A percentile compares a stretch with the other conserved stretches of the same genome.
Evolutionary conservation across 192 early-diverging fungal genomes (phyloP).

Genomic region (Coemansia asiatica): DNA sequence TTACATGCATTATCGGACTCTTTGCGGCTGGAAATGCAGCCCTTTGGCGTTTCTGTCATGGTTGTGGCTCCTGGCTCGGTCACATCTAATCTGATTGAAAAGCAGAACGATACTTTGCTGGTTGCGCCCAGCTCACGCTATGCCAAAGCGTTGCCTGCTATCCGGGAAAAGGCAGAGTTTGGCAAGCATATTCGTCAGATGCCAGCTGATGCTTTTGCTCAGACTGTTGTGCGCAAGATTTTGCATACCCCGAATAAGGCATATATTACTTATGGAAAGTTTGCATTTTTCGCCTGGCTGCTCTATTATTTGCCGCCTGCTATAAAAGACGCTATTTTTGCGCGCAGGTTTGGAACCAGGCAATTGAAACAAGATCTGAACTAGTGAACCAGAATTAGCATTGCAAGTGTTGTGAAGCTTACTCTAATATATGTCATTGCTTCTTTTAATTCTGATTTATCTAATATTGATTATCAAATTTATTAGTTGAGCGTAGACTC

Average conservation of each 20-base stretch:
- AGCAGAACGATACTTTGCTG: slow-evolving; percentile 21
- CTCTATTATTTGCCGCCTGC: slow-evolving; percentile 57
- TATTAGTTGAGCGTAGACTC: no score
- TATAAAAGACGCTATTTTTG: slow-evolving; percentile 54
- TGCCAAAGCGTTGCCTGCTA: slow-evolving; percentile 36
- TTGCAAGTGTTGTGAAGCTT: no score
- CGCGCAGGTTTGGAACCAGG: slow-evolving; percentile 46
- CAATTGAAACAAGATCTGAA: slow-evolving; percentile 17
- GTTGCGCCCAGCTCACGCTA: slow-evolving; percentile 51
- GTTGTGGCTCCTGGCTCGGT: slow-evolving; percentile 66
- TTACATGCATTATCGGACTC: slow-evolving; percentile 63
- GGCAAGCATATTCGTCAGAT: slow-evolving; percentile 56
- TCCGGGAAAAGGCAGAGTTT: slow-evolving; percentile 50
- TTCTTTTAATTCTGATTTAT: no score
- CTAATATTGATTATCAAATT: no score
- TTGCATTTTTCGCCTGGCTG: slow-evolving; percentile 33
- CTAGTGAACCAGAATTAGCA: slow-evolving; percentile 3
- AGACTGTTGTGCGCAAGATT: slow-evolving; percentile 52
- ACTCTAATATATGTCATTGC: no score
- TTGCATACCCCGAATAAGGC: slow-evolving; percentile 39
- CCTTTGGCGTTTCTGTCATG: slow-evolving; percentile 61
- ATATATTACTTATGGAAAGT: slow-evolving; percentile 62
- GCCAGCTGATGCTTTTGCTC: slow-evolving; percentile 59
- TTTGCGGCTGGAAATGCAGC: slow-evolving; percentile 63
- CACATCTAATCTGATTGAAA: slow-evolving; percentile 62